These are phyloP conservation scores for Fusarium keratoplasticum DNA, from an alignment of 2,329 filamentous ascomycete genomes.

Conservation along the genomic window DNA sequence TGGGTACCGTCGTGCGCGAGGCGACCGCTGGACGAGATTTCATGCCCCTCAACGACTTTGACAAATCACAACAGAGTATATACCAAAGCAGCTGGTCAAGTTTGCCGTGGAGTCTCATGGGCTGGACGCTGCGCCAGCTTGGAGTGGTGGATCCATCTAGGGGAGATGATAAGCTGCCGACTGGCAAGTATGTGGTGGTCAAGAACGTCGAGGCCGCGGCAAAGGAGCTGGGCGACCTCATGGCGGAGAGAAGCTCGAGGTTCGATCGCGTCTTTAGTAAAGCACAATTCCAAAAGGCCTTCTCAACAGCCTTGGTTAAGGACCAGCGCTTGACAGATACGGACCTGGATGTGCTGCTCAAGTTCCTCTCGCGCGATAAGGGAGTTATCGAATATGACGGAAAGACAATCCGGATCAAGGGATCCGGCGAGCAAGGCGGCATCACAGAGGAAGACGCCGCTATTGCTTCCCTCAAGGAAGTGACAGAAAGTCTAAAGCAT, in stretches of 20 bases:
- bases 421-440: conserved; percentile 56
- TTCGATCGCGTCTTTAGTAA: conserved; percentile 77
- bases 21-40: conserved; percentile 76
- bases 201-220: conserved; percentile 70
- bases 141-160: conserved; percentile 66
- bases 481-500: conserved; percentile 79
- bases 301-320: conserved; percentile 63
- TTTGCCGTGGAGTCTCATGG: conserved; percentile 76
- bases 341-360: conserved; percentile 78
- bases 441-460: conserved; percentile 84
- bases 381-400: conserved; percentile 69
- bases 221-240: conserved; percentile 63
- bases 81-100: conserved; percentile 77
- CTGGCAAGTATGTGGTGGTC: conserved; percentile 74
- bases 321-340: conserved; percentile 65
- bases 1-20: conserved; percentile 83
- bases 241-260: conserved; percentile 57
- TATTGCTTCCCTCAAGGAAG: conserved; percentile 84
- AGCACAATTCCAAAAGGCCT: conserved; percentile 70
- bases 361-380: conserved; percentile 77
- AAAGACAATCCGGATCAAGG: conserved; percentile 79
- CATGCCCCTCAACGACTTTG: conserved; percentile 77
- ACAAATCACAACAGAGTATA: conserved; percentile 73
- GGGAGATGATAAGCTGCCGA: conserved; percentile 67
- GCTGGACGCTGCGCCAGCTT: conserved; percentile 80